These are phyloP conservation scores for Trichoderma koningiopsis DNA, from an alignment of 2,329 filamentous ascomycete genomes.

Conservation along the genomic window DNA sequence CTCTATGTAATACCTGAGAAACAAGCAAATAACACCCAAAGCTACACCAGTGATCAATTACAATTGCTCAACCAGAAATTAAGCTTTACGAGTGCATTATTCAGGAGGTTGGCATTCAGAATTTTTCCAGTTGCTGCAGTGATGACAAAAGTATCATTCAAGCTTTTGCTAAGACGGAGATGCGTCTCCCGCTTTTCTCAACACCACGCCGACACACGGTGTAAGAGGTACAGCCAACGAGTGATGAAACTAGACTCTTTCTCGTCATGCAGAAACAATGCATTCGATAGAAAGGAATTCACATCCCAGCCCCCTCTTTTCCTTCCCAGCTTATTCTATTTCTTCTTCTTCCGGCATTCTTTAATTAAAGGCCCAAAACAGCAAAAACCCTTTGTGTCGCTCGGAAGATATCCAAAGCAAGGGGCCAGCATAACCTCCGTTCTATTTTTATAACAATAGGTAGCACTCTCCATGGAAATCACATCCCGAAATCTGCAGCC, in stretches of 20 bases:
- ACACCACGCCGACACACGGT: not conserved
- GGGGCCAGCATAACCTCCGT: not conserved
- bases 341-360: not conserved
- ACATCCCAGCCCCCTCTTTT: not conserved
- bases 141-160: not conserved
- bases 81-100: not conserved
- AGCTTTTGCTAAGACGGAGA: not conserved
- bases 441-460: not conserved
- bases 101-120: not conserved
- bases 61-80: not conserved
- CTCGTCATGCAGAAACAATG: slow-evolving; percentile 11
- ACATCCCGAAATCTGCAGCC: not conserved
- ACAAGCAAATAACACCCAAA: rapidly evolving
- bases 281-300: not conserved
- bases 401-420: not conserved
- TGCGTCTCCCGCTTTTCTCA: slow-evolving; percentile 3
- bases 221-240: not conserved
- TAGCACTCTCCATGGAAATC: not conserved
- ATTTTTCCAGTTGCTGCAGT: not conserved
- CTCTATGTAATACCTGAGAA: not conserved
- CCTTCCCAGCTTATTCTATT: not conserved
- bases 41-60: not conserved
- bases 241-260: not conserved
- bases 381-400: not conserved
- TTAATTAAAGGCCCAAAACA: not conserved